Base-by-base conservation (phyloP, 805 yeast species). In the Jamesozyma piceae region DNA sequence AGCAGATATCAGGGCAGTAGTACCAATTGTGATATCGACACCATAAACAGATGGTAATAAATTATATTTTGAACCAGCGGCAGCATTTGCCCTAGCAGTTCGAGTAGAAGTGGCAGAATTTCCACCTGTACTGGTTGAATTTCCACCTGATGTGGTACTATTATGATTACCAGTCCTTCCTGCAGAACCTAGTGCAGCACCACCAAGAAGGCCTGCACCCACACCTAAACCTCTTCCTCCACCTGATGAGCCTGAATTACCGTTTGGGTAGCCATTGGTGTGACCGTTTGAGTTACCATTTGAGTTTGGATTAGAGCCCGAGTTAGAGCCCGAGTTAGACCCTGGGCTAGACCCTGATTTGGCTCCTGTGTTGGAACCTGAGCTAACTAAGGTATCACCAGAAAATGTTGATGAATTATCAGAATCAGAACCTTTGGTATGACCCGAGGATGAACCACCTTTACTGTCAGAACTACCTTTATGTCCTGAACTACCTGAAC, bases 111-210 rank as follows among this genome's bases (percentile, higher is more conserved):
- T 24, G 2, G 30, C 19, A 20, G n/a, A 26, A 21, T 21, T 22
- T n/a, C 2, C 36, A n/a, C n/a, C n/a, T n/a, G n/a, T n/a, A n/a
- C n/a, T n/a, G n/a, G n/a, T n/a, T n/a, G n/a, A n/a, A n/a, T n/a
- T n/a, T n/a, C n/a, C n/a, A n/a, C n/a, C n/a, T n/a, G n/a, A n/a
- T n/a, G n/a, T 20, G 6, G 37, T 24, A 27, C 20, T 21, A 35
- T 32, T 37, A 26, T 42, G 31, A 29, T 37, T 19, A 22, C 43
- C 35, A 26, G 39, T n/a, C 5, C 39, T 43, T 24, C 33, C 41
- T 33, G 43, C 46, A 33, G 38, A 41, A 17, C 33, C 41, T 33
- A 41, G 44, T 27, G 38, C 39, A 17, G 44, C 46, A 30, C 43
- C 45, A 22, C 39, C 48, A 5, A 21, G 4, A 10, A 34, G 15